These are phyloP conservation scores for Penicillium olsonii DNA, from an alignment of 2,329 filamentous ascomycete genomes.

Conservation along the genomic window DNA sequence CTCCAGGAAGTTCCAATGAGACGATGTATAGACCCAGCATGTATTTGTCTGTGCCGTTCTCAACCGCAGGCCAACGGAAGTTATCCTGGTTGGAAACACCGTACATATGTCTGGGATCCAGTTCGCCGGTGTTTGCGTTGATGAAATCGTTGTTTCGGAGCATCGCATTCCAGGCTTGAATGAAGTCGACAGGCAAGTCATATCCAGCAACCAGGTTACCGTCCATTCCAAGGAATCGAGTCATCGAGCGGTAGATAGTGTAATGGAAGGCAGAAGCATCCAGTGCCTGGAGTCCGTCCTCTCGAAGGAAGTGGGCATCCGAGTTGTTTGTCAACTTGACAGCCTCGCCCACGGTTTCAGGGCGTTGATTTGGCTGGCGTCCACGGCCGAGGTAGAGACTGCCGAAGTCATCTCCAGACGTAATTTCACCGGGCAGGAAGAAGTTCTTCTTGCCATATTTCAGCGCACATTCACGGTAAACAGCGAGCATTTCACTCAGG, in stretches of 20 bases:
- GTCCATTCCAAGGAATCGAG: conserved; percentile 61
- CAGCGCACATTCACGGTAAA: conserved; percentile 59
- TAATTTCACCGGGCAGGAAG: conserved; percentile 65
- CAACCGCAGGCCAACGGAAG: conserved; percentile 63
- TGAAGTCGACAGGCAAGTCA: conserved; percentile 58
- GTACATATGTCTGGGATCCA: conserved; percentile 66
- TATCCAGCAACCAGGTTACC: conserved; percentile 56
- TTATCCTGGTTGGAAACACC: conserved; percentile 67
- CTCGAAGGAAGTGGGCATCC: conserved; percentile 53
- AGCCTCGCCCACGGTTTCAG: conserved; percentile 42
- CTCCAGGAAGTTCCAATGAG: conserved; percentile 61
- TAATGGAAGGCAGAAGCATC: conserved; percentile 66
- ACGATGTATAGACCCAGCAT: conserved; percentile 60
- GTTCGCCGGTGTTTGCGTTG: conserved; percentile 60
- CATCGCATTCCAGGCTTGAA: conserved; percentile 57
- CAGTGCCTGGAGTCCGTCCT: conserved; percentile 54
- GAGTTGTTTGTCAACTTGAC: conserved; percentile 50
- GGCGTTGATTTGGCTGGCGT: conserved; percentile 55
- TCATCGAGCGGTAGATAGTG: conserved; percentile 61
- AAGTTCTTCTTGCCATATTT: conserved; percentile 64
- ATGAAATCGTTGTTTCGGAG: conserved; percentile 60
- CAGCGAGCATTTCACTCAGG: conserved; percentile 58
- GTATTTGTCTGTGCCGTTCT: conserved; percentile 58
- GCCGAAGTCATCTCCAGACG: conserved; percentile 62
- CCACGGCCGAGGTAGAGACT: conserved; percentile 64